Conservation (phyloP, 768 basidiomycete species). For the Punctularia strigosozonata region DNA sequence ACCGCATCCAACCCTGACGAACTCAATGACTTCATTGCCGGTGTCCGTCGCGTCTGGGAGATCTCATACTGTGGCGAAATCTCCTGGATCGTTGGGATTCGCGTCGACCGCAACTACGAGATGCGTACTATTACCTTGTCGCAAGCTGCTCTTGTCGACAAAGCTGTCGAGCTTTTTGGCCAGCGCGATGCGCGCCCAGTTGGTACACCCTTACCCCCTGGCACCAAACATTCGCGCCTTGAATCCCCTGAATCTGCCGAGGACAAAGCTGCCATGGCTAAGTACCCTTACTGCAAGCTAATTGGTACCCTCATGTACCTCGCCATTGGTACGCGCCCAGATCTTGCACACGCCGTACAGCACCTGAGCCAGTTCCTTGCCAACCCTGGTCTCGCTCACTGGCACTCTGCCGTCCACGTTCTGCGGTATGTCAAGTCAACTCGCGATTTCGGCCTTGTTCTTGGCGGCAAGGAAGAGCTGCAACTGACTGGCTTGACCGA, state of each 20-base stretch:
- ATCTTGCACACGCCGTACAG: slow-evolving; percentile 16
- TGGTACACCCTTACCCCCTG: slow-evolving; percentile 7
- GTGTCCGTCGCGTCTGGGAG: not conserved
- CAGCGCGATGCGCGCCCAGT: slow-evolving; percentile 15
- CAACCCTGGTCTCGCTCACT: slow-evolving; percentile 13
- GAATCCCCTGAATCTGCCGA: not conserved
- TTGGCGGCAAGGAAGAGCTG: not conserved
- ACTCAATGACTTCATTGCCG: not conserved
- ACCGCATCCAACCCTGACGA: not conserved
- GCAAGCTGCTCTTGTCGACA: slow-evolving; percentile 24
- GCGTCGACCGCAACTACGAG: no score
- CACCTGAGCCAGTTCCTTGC: slow-evolving; percentile 19
- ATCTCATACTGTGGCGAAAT: not conserved
- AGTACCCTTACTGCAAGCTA: not conserved
- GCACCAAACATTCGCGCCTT: not conserved
- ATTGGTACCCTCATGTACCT: slow-evolving; percentile 3
- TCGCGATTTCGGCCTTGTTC: not conserved
- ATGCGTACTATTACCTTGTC: no score
- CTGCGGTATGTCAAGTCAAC: slow-evolving; percentile 10
- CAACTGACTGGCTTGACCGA: slow-evolving; percentile 7
- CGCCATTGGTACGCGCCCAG: slow-evolving; percentile 12
- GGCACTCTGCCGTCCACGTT: slow-evolving; percentile 14
- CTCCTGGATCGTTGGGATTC: not conserved
- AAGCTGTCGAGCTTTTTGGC: slow-evolving; percentile 14
- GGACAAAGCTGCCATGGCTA: not conserved